Evolutionary conservation across 2,329 filamentous ascomycete species (phyloP), one percentile per base, ranked within the genome.

Genomic region (Curvularia eragrostidis): DNA sequence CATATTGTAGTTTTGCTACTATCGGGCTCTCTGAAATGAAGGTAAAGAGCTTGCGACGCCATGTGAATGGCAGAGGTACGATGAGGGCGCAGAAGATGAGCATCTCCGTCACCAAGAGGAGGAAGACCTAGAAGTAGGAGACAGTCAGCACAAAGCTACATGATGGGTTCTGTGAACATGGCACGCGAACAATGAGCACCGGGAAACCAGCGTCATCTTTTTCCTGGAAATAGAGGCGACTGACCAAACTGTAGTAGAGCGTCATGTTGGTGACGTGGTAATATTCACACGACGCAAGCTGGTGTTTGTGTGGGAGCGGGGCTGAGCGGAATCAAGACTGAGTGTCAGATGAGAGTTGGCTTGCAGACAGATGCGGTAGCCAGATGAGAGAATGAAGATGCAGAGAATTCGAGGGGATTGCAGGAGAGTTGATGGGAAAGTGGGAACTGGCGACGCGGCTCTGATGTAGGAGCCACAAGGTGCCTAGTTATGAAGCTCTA

Each of bases 1-100:
- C 94, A 83, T 99, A 97, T 83, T 98, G 94, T 65, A 98, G 78
- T 78, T 98, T 97, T 39, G 93, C 95, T 58, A 99, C 85, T 44
- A 89, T 73, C 4, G 86, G 90, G 75, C 89, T 96, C 75, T 94
- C 91, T 52, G 93, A 97, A 75, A 99, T 93, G 86, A 99, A 99
- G 71, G 90, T 92, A 77, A 97, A 97, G 75, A 97, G 87, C 82
- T 87, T 91, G 75, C 92, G 88, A 80, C 91, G 92, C 77, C 91
- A 79, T 65, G 85, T 88, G 82, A 96, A 97, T 44, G 95, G 95
- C 70, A 98, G 85, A 23, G 95, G 95, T 54, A 99, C 77, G 79
- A 94, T 87, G 71, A 94, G 84, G 66, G 90, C 81, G 83, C 91
- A 85, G 81, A 93, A 93, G 70, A 96, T 81, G 61, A 81, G 81